phyloP scores from a whole-genome alignment of 2,329 filamentous ascomycete species.

The Cercospora sp. region DNA sequence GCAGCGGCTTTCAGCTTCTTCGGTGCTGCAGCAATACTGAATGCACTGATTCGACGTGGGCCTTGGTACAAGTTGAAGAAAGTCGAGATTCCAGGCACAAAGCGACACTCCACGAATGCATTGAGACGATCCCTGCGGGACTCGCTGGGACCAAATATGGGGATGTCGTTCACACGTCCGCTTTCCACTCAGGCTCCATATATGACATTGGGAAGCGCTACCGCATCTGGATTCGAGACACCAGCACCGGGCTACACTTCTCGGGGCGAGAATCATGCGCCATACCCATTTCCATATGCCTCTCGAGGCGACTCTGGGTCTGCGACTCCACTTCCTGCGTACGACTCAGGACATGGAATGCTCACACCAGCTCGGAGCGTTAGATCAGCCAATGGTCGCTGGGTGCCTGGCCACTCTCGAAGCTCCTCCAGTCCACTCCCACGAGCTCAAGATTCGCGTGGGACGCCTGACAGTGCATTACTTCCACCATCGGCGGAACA shows the following conservation, averaged over 20 bases:
- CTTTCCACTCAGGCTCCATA: conserved; percentile 4
- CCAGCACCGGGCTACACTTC: conserved; percentile 27
- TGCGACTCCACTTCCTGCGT: conserved; percentile 24
- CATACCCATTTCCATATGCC: background rate
- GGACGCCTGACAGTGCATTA: background rate
- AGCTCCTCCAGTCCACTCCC: conserved; percentile 9
- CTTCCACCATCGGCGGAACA: conserved; percentile 8
- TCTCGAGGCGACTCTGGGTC: conserved; percentile 15
- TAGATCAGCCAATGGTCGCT: conserved; percentile 8
- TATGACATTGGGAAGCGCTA: background rate
- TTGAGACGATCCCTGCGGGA: conserved; percentile 25
- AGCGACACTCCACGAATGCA: conserved; percentile 19
- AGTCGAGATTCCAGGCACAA: conserved; percentile 23
- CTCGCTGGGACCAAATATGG: conserved; percentile 17
- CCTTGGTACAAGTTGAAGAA: conserved; percentile 32
- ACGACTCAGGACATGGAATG: conserved; percentile 12
- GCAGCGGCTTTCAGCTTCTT: conserved; percentile 34
- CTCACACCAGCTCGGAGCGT: conserved; percentile 1
- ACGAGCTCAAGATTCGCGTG: background rate
- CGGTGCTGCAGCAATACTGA: conserved; percentile 31
- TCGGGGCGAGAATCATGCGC: conserved; percentile 4
- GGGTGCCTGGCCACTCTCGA: conserved; percentile 11
- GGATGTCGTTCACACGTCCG: conserved; percentile 12
- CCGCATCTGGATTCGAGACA: conserved; percentile 18
- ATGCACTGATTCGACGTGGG: conserved; percentile 32